Conservation (phyloP, 768 basidiomycete genomes). For the Phylloporus sp. region DNA sequence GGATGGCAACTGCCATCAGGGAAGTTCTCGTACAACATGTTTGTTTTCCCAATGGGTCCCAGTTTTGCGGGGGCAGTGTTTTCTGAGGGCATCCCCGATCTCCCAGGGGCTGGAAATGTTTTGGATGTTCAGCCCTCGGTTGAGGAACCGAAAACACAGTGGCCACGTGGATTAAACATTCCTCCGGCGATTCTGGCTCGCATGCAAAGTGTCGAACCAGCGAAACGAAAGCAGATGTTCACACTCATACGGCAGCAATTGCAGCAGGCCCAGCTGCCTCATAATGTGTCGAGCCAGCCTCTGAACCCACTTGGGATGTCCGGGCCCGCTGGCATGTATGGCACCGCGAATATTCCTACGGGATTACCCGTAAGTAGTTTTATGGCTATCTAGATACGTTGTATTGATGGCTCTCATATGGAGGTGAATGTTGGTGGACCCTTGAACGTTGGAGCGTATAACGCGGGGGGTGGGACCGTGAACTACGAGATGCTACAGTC, state of each 20-base stretch:
- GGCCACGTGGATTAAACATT: background rate
- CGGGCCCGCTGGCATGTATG: slow-evolving; percentile 6
- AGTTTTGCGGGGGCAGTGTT: slow-evolving; percentile 49
- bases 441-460: slow-evolving; percentile 20
- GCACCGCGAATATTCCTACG: slow-evolving; percentile 9
- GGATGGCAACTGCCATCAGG: slow-evolving; percentile 49
- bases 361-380: slow-evolving; percentile 17
- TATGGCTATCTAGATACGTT: background rate
- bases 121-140: slow-evolving; percentile 5
- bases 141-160: slow-evolving; percentile 8
- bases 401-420: background rate
- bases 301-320: slow-evolving; percentile 14
- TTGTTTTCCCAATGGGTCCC: slow-evolving; percentile 42
- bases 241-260: slow-evolving; percentile 25
- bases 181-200: slow-evolving; percentile 14
- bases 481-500: slow-evolving; percentile 44
- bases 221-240: slow-evolving; percentile 20
- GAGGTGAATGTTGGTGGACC: slow-evolving; percentile 15
- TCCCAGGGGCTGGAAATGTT: slow-evolving; percentile 24
- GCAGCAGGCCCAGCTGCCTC: slow-evolving; percentile 20
- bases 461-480: slow-evolving; percentile 23
- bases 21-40: slow-evolving; percentile 39
- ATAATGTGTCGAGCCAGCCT: slow-evolving; percentile 9
- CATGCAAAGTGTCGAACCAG: slow-evolving; percentile 23
- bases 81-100: slow-evolving; percentile 47